phyloP scores from a whole-genome alignment of 192 early-diverging fungal species.

The Coemansia sp. region DNA sequence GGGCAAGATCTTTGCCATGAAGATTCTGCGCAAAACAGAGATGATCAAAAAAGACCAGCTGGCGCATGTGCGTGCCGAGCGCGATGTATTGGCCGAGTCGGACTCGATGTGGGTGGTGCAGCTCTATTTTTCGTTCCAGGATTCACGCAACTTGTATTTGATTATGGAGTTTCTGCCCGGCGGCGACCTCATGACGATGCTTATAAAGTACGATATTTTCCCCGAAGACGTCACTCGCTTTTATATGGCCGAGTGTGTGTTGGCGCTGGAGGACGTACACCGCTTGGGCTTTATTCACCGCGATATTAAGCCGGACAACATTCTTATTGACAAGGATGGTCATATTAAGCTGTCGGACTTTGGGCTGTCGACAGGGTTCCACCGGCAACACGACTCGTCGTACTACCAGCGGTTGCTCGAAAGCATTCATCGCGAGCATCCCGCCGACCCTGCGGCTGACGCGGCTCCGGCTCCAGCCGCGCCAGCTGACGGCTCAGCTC shows the following conservation, averaged over 20 bases:
- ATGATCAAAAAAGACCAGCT: slow-evolving; percentile 99
- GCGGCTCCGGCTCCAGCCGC: slow-evolving; percentile 22
- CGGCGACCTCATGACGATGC: slow-evolving; percentile 99
- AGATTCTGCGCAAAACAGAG: slow-evolving; percentile 91
- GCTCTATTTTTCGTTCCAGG: slow-evolving; percentile 98
- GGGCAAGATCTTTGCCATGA: slow-evolving; percentile 99
- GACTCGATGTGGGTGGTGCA: slow-evolving; percentile 98
- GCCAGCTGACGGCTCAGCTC: slow-evolving; percentile 28
- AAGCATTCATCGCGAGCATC: slow-evolving; percentile 60
- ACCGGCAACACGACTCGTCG: slow-evolving; percentile 96
- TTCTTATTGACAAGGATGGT: slow-evolving; percentile 96
- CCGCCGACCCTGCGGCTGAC: slow-evolving; percentile 44
- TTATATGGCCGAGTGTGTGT: slow-evolving; percentile 96
- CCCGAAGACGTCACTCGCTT: slow-evolving; percentile 97
- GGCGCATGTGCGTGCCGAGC: slow-evolving; percentile 97
- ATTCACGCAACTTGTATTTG: slow-evolving; percentile 87
- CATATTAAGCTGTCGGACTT: slow-evolving; percentile 99
- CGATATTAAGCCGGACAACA: slow-evolving; percentile 85
- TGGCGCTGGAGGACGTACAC: slow-evolving; percentile 93
- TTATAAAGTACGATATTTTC: slow-evolving; percentile 98
- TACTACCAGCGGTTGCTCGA: slow-evolving; percentile 88
- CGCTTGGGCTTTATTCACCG: slow-evolving; percentile 92
- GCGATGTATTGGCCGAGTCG: slow-evolving; percentile 96
- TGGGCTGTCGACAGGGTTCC: slow-evolving; percentile 99
- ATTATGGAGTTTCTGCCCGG: slow-evolving; percentile 99